Base-by-base conservation (phyloP, 192 early-diverging fungal genomes). In the Coemansia sp. region DNA sequence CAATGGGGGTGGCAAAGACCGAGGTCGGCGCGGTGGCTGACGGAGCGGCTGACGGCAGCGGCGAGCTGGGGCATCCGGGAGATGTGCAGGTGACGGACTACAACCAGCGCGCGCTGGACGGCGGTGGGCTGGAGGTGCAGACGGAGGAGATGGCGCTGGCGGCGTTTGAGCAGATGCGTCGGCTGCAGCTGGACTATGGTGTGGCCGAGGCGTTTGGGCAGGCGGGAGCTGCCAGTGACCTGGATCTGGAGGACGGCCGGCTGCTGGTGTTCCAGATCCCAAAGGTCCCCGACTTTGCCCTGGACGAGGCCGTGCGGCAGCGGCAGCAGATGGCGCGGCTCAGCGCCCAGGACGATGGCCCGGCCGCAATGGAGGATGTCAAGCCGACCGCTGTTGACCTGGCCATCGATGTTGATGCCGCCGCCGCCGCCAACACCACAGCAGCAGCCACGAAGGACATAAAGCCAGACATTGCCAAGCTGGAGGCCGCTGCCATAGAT, bases 71-170 rank as follows among this genome's bases (percentile, higher is more conserved):
- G n/a, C n/a, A n/a, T n/a, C n/a, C n/a, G 20, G 33, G 47, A 12
- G 16, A 30, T 51, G 42, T 62, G 8, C 3, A 35, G 29, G 29
- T 57, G 19, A 54, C 59, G 1, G 54, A 69, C 16, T 54, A 69
- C 26, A 60, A 67, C 22, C 42, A 50, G 30, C 27, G 22, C 2
- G 21, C 19, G 9, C 31, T 13, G 4, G 21, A 12, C 3, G 51
- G 40, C 10, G 45, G 39, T n/a, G n/a, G n/a, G 35, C 32, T 67
- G n/a, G 64, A 59, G 3, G 64, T 67, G 20, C 64, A 67, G 53
- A 67, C 64, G 0, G 64, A 67, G 44, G 64, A 67, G 27, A 67
- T 60, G 64, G 64, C 64, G 10, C 44, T 67, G 11, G 13, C n/a
- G 2, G 64, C 51, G 5, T 44, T 47, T 3, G 59, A 62, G 29